Evolutionary conservation across 345 rosid genomes (phyloP).

Genomic region (Gynandropsis gynandra): DNA sequence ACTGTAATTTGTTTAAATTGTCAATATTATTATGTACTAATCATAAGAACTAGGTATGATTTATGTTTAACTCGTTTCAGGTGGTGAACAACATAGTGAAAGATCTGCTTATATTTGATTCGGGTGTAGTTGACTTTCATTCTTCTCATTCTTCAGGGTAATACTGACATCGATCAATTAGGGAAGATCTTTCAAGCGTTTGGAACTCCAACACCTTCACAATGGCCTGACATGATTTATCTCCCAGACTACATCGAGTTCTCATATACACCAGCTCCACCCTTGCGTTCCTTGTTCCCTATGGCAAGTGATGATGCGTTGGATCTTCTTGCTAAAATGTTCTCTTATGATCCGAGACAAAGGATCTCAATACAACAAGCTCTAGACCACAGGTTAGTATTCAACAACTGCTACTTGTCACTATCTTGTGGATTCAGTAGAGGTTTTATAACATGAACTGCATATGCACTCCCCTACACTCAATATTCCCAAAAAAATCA

Average conservation of each 20-base stretch:
- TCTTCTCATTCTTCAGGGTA: conserved; percentile 29
- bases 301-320: conserved; percentile 50
- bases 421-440: neutral
- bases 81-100: neutral
- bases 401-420: neutral
- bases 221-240: conserved; percentile 50
- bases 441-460: neutral
- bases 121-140: no score
- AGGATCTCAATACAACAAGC: conserved; percentile 52
- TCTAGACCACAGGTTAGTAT: conserved; percentile 42
- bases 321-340: conserved; percentile 49
- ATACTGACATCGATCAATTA: conserved; percentile 50
- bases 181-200: conserved; percentile 53
- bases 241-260: conserved; percentile 54
- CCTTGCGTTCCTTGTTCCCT: conserved; percentile 42
- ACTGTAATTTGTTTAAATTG: no score
- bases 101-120: no score
- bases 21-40: neutral
- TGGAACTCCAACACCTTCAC: conserved; percentile 48
- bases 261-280: conserved; percentile 36
- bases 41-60: neutral
- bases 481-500: neutral
- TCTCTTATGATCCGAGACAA: conserved; percentile 44
- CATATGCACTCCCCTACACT: neutral
- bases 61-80: neutral